These are phyloP conservation scores for Colletotrichum gigasporum DNA, from an alignment of 2,329 filamentous ascomycete genomes.

Conservation along the genomic window DNA sequence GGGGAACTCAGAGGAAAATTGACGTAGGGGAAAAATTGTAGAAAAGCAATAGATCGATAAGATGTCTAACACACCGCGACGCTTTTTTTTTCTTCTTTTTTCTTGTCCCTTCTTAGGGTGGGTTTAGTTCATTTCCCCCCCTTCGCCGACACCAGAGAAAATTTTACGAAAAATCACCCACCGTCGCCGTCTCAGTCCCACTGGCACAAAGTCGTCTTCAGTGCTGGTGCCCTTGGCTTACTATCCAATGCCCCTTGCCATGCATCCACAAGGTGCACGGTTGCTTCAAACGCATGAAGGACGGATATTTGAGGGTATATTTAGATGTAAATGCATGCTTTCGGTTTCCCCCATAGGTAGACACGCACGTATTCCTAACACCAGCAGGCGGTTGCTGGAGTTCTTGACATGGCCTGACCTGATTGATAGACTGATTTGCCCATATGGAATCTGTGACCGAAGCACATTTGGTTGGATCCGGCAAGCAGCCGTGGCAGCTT, in stretches of 20 bases:
- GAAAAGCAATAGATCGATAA: constrained; percentile 13
- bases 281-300: no score
- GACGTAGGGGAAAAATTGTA: not conserved
- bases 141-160: no score
- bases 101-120: no score
- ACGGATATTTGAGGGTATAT: no score
- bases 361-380: no score
- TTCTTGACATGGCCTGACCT: not conserved
- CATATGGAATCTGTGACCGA: not conserved
- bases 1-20: not conserved
- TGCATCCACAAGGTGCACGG: no score
- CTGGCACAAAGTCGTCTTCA: no score
- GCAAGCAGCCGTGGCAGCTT: not conserved
- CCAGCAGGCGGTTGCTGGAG: no score
- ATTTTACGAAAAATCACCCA: not conserved
- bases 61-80: constrained; percentile 2
- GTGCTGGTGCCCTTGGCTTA: not conserved
- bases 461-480: not conserved
- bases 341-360: not conserved
- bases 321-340: not conserved
- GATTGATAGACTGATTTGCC: not conserved
- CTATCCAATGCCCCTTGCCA: no score
- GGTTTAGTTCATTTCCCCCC: no score
- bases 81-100: not conserved
- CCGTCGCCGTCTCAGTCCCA: not conserved